Evolutionary conservation across 331 rosid species (phyloP).

Genomic region (Stylosanthes scabra): DNA sequence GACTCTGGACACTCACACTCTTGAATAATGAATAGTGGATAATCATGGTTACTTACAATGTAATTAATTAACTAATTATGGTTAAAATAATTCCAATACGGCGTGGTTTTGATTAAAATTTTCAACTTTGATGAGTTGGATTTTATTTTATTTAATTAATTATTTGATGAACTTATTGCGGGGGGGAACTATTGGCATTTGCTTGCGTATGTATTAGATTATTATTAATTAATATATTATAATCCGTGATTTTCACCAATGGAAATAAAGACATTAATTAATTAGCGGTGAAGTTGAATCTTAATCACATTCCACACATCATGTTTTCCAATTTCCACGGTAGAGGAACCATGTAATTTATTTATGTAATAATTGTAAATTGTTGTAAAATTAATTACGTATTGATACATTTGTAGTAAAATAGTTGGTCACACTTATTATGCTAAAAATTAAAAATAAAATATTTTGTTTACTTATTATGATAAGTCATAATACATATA

Average conservation of each 20-base stretch:
- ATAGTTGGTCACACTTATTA: too few relatives aligned
- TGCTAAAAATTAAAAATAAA: too few relatives aligned
- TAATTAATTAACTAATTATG: neutral
- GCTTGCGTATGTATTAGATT: neutral
- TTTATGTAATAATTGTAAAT: too few relatives aligned
- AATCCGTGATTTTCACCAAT: neutral
- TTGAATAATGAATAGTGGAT: constrained; percentile 8
- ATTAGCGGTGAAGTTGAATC: neutral
- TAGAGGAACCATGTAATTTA: too few relatives aligned
- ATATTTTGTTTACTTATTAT: too few relatives aligned
- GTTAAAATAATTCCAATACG: neutral
- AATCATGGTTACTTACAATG: constrained; percentile 7
- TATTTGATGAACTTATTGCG: neutral
- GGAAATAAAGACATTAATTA: constrained; percentile 23
- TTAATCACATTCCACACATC: too few relatives aligned
- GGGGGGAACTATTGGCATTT: constrained; percentile 27
- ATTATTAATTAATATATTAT: neutral
- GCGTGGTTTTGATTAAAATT: neutral
- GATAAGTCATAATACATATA: too few relatives aligned
- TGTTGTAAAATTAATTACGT: too few relatives aligned
- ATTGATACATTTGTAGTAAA: too few relatives aligned
- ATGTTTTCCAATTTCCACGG: too few relatives aligned
- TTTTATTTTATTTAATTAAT: constrained; percentile 30
- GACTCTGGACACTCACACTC: constrained; percentile 11
- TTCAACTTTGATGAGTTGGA: constrained; percentile 9